phyloP scores from a whole-genome alignment of 2,329 filamentous ascomycete species.

The Fonsecaea pedrosoi region DNA sequence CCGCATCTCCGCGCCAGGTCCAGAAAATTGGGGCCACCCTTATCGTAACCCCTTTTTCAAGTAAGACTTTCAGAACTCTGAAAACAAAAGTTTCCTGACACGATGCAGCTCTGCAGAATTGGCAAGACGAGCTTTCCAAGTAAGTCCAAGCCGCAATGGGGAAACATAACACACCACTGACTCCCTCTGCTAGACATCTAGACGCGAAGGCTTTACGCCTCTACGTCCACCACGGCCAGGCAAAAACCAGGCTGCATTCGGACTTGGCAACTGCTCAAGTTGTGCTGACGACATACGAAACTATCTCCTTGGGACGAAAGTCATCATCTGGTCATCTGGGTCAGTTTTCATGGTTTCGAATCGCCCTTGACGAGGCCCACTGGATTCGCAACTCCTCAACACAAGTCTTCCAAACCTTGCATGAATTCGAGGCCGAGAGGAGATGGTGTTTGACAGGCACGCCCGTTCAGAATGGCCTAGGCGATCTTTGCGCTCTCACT shows the following conservation, averaged over 20 bases:
- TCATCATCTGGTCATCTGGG: slow-evolving; percentile 2
- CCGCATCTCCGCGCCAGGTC: not conserved
- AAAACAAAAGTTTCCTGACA: not conserved
- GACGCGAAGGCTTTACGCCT: not conserved
- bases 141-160: not conserved
- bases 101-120: not conserved
- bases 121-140: slow-evolving; percentile 2
- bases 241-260: not conserved
- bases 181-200: not conserved
- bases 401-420: not conserved
- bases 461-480: not conserved
- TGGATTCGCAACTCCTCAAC: not conserved
- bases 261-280: not conserved
- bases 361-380: slow-evolving; percentile 9
- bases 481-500: not conserved
- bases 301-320: not conserved
- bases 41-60: slow-evolving; percentile 1
- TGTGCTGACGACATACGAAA: slow-evolving; percentile 1
- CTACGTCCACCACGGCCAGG: not conserved
- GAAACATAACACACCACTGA: not conserved
- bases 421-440: slow-evolving; percentile 4
- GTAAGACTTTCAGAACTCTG: not conserved
- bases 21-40: not conserved
- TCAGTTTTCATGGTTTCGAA: slow-evolving; percentile 7
- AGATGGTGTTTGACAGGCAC: slow-evolving; percentile 12